phyloP scores from a whole-genome alignment of 2,329 filamentous ascomycete genomes.

The Trichocomaceae sp. region DNA sequence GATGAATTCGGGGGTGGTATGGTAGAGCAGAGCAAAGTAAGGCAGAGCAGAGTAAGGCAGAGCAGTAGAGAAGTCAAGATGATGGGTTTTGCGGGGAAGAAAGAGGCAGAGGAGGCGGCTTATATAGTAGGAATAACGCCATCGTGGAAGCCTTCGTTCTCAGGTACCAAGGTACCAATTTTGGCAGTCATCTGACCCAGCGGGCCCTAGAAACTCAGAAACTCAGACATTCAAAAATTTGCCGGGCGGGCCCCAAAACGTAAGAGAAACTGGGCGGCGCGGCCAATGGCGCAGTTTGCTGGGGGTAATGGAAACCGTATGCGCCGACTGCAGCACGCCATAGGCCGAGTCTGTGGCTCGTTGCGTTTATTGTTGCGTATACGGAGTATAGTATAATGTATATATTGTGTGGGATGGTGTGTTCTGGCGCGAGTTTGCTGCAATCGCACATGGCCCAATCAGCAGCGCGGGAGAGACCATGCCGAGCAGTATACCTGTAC shows the following conservation, averaged over 20 bases:
- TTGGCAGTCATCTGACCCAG: constrained; percentile 29
- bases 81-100: neutral
- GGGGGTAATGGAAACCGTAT: constrained; percentile 26
- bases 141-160: constrained; percentile 1
- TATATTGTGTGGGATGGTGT: neutral
- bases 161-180: constrained; percentile 2
- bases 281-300: constrained; percentile 29
- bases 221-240: no score
- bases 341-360: neutral
- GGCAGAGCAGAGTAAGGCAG: neutral
- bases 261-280: constrained; percentile 29
- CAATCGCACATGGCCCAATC: neutral
- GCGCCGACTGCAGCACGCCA: neutral
- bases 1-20: constrained; percentile 14
- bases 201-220: constrained; percentile 13
- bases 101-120: neutral
- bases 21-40: neutral
- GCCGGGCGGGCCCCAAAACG: constrained; percentile 21
- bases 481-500: no score
- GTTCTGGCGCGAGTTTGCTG: neutral
- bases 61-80: neutral
- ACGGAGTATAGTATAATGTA: no score
- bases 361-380: no score
- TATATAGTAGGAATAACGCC: constrained; percentile 12
- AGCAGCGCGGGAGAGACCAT: neutral